These are phyloP conservation scores for Yamadazyma aaseri DNA, from an alignment of 1,139 yeast genomes.

Conservation along the genomic window DNA sequence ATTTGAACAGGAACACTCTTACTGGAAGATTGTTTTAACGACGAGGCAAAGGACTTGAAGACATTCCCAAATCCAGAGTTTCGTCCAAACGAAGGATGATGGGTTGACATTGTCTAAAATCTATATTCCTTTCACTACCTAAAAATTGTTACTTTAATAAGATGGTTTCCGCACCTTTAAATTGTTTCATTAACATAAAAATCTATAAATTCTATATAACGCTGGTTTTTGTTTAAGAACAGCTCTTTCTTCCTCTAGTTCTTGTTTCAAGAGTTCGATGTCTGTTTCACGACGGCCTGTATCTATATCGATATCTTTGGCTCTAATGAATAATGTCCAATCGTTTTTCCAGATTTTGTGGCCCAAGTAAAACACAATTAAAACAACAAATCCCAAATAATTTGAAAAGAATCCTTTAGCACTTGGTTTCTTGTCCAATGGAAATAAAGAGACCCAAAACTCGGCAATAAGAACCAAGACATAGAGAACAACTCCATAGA, in stretches of 20 bases:
- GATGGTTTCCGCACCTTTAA: not conserved
- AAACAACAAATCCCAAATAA: conserved; percentile 39
- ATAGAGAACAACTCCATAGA: conserved; percentile 46
- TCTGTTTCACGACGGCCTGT: conserved; percentile 44
- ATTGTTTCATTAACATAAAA: conserved; percentile 30
- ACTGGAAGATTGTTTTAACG: conserved; percentile 40
- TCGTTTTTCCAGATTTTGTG: conserved; percentile 43
- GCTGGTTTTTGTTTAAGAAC: conserved; percentile 34
- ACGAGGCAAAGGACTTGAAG: conserved; percentile 53
- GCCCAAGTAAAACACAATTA: conserved; percentile 36
- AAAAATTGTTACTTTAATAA: too few relatives aligned
- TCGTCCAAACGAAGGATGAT: conserved; percentile 34
- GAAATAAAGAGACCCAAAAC: conserved; percentile 45
- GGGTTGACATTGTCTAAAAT: too few relatives aligned
- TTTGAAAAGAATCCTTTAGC: conserved; percentile 36
- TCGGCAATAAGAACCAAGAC: conserved; percentile 54
- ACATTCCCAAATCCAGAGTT: conserved; percentile 46
- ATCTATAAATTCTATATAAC: conserved; percentile 30
- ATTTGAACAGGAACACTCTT: conserved; percentile 42
- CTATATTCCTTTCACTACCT: too few relatives aligned
- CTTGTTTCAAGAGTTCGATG: conserved; percentile 40
- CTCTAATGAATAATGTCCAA: conserved; percentile 34
- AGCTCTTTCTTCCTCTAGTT: conserved; percentile 39
- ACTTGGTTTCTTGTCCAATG: conserved; percentile 34
- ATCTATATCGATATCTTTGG: conserved; percentile 40